Conservation (phyloP, 1,284 basidiomycete genomes). For the Neolentinus lepideus region DNA sequence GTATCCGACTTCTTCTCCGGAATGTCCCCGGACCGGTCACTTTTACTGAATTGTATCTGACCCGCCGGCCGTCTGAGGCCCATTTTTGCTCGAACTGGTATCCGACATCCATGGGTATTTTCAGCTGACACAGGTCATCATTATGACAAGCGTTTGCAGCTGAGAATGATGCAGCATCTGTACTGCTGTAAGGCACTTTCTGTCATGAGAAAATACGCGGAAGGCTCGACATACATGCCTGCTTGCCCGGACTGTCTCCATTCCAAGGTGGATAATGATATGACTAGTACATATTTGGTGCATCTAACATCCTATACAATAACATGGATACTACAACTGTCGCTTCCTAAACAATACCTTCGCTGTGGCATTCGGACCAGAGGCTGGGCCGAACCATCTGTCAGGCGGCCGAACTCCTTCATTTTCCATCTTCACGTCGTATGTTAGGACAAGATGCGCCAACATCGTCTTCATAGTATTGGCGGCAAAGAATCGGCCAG, state of each 20-base stretch:
- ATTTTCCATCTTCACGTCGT: constrained; percentile 34
- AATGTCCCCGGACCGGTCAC: not conserved
- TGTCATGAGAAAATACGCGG: too few species aligned
- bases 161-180: too few species aligned
- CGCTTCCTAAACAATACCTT: constrained; percentile 15
- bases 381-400: constrained; percentile 3
- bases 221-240: too few species aligned
- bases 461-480: constrained; percentile 38
- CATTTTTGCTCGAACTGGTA: not conserved
- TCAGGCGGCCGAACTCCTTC: constrained; percentile 20
- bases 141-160: too few species aligned
- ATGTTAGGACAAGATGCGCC: constrained; percentile 33
- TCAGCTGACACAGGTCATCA: too few species aligned
- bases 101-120: not conserved
- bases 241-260: too few species aligned
- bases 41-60: not conserved
- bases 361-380: constrained; percentile 9
- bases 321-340: constrained; percentile 3
- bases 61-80: not conserved
- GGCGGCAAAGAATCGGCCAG: constrained; percentile 39
- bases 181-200: too few species aligned
- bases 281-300: too few species aligned
- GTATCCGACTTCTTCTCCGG: not conserved
- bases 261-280: too few species aligned
- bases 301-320: too few species aligned